Conservation (phyloP, 2,329 filamentous ascomycete species). For the Periconia sp. region DNA sequence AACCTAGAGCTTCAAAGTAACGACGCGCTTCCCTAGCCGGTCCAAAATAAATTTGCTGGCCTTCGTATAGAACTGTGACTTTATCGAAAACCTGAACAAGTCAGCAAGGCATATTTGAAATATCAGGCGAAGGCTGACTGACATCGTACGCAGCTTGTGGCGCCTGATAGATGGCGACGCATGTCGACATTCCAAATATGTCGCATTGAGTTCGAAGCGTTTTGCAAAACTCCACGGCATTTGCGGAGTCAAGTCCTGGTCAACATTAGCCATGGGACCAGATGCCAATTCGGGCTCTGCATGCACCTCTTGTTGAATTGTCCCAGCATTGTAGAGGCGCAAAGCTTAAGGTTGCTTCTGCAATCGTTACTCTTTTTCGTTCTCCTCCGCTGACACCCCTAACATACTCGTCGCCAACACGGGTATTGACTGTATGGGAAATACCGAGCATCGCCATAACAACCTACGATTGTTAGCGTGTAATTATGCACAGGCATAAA, state of each 20-base stretch:
- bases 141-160: constrained; percentile 66
- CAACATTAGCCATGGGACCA: not conserved
- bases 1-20: constrained; percentile 72
- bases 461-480: constrained; percentile 42
- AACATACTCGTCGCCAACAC: constrained; percentile 73
- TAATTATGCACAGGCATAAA: not conserved
- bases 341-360: constrained; percentile 57
- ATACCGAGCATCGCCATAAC: constrained; percentile 76
- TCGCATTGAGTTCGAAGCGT: constrained; percentile 54
- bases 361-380: constrained; percentile 48
- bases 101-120: constrained; percentile 65
- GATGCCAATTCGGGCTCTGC: not conserved
- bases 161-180: constrained; percentile 59
- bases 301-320: constrained; percentile 35
- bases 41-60: constrained; percentile 75
- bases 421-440: constrained; percentile 70
- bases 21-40: constrained; percentile 61
- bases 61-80: constrained; percentile 66
- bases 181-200: constrained; percentile 52
- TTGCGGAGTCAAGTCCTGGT: constrained; percentile 38
- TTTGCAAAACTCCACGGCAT: constrained; percentile 59
- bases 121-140: constrained; percentile 5
- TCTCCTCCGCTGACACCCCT: constrained; percentile 71
- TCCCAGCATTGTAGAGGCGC: constrained; percentile 71
- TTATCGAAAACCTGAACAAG: constrained; percentile 70